These are phyloP conservation scores for Coelastrella sp. DNA, from an alignment of 139 green algal genomes.

Conservation along the genomic window DNA sequence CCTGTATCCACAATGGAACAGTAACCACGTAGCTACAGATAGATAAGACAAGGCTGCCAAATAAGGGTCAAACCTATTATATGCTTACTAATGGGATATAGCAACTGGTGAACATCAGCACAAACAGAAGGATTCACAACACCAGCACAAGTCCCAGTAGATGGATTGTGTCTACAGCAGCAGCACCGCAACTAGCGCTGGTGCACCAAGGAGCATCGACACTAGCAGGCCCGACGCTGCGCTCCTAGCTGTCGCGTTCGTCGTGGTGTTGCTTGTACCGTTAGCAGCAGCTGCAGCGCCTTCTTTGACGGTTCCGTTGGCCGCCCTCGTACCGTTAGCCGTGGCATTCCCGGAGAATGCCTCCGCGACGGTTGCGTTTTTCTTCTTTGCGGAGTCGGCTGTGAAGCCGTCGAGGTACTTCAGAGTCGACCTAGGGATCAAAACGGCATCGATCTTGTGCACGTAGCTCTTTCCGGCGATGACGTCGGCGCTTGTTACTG, in stretches of 20 bases:
- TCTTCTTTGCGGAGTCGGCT: slow-evolving; percentile 23
- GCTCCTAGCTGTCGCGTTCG: slow-evolving; percentile 13
- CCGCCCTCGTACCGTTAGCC: neutral
- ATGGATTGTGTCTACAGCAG: neutral
- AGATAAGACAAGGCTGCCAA: too few relatives aligned
- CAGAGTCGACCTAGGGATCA: slow-evolving; percentile 17
- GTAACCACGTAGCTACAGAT: too few relatives aligned
- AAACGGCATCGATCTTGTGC: slow-evolving; percentile 38
- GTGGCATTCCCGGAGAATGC: slow-evolving; percentile 20
- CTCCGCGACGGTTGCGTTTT: slow-evolving; percentile 24
- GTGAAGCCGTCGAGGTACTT: slow-evolving; percentile 16
- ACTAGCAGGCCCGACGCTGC: neutral
- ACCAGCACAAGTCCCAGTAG: too few relatives aligned
- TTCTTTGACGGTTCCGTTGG: neutral
- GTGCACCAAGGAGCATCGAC: neutral
- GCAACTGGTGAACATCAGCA: too few relatives aligned
- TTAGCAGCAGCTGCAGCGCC: too few relatives aligned
- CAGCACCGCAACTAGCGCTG: neutral
- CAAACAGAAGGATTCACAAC: too few relatives aligned
- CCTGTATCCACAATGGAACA: too few relatives aligned
- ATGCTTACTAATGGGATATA: too few relatives aligned
- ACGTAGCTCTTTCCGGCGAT: slow-evolving; percentile 34
- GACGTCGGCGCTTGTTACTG: slow-evolving; percentile 14
- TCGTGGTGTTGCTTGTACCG: too few relatives aligned
- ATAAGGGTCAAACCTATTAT: too few relatives aligned